Conservation (phyloP, 176 grass and related monocot species). For the Calamus simplicifolius region DNA sequence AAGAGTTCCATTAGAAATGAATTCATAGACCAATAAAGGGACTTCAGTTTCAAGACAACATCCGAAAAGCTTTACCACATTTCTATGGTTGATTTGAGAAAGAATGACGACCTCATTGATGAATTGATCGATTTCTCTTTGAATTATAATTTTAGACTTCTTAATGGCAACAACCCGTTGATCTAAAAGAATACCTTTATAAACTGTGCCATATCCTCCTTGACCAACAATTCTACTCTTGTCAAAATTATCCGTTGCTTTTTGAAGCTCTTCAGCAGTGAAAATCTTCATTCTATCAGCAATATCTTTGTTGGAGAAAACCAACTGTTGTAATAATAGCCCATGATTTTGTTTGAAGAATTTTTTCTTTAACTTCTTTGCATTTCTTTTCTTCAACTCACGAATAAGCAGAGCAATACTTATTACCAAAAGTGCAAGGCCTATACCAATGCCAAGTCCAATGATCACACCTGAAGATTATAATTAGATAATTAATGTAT, state of each 20-base stretch:
- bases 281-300: conserved; percentile 41
- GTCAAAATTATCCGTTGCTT: conserved; percentile 49
- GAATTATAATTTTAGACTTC: conserved; percentile 40
- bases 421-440: conserved; percentile 23
- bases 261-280: conserved; percentile 32
- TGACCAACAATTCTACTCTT: conserved; percentile 20
- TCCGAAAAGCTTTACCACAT: conserved; percentile 42
- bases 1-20: conserved; percentile 50
- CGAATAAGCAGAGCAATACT: conserved; percentile 19
- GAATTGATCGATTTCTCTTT: conserved; percentile 46
- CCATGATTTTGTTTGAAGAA: conserved; percentile 48
- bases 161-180: conserved; percentile 39
- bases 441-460: conserved; percentile 22
- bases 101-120: conserved; percentile 52
- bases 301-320: conserved; percentile 29
- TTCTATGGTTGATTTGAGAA: conserved; percentile 49
- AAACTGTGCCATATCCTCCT: conserved; percentile 37
- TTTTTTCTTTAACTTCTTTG: conserved; percentile 17
- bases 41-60: conserved; percentile 55
- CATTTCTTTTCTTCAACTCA: conserved; percentile 20
- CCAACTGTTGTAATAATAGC: conserved; percentile 27
- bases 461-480: conserved; percentile 29
- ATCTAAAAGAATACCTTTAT: conserved; percentile 37
- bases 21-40: conserved; percentile 45
- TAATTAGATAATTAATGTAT: background rate